Conservation (phyloP, 2,329 filamentous ascomycete genomes). For the Hirsutella rhossiliensis region DNA sequence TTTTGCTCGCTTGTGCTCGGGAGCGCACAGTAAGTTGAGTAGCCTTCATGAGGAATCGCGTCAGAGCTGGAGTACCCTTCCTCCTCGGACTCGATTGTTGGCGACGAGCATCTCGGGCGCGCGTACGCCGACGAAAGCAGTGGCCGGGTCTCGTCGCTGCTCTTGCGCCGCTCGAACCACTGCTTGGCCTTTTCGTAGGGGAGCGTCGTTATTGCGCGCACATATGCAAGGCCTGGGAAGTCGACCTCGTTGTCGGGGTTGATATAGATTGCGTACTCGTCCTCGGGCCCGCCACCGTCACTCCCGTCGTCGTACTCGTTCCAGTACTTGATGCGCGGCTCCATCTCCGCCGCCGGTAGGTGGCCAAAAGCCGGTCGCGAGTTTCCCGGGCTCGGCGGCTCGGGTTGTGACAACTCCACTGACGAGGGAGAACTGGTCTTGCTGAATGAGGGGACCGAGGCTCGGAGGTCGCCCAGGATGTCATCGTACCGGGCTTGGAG, state of each 20-base stretch:
- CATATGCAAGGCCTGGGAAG: constrained; percentile 51
- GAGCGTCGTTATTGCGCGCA: constrained; percentile 37
- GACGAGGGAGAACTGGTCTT: constrained; percentile 26
- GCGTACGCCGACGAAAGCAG: constrained; percentile 7
- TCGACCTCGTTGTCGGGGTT: constrained; percentile 50
- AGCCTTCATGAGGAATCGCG: constrained; percentile 36
- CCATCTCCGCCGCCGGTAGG: constrained; percentile 16
- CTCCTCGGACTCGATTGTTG: constrained; percentile 25
- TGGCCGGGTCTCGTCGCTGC: constrained; percentile 10
- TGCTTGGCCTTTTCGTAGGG: constrained; percentile 38
- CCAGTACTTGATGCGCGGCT: constrained; percentile 50
- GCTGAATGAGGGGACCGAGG: constrained; percentile 27
- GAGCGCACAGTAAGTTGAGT: constrained; percentile 41
- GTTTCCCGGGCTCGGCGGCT: constrained; percentile 1
- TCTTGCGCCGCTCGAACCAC: constrained; percentile 30
- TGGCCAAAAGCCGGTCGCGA: constrained; percentile 15
- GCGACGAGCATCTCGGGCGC: constrained; percentile 18
- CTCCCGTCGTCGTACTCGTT: constrained; percentile 81
- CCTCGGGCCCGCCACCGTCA: constrained; percentile 46
- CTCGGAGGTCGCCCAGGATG: constrained; percentile 32
- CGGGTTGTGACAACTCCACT: constrained; percentile 10
- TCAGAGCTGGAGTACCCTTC: constrained; percentile 41
- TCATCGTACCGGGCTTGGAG: constrained; percentile 39
- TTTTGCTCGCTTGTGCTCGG: constrained; percentile 40
- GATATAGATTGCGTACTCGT: constrained; percentile 61